Evolutionary conservation across 495 filamentous ascomycete species (phyloP).

Genomic region (Aspergillus haitiensis): DNA sequence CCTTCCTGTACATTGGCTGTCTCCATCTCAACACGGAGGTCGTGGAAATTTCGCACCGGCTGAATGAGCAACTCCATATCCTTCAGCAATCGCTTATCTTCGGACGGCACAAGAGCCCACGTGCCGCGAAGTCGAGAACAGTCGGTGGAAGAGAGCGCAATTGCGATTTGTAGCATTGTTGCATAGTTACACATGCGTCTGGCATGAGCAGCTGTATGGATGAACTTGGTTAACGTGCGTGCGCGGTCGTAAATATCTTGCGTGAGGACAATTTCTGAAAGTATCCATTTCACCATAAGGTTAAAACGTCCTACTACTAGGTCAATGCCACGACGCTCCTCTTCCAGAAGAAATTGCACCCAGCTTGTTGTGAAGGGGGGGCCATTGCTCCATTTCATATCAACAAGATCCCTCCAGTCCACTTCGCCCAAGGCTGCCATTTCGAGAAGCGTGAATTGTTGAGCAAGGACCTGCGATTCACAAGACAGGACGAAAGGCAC

Average conservation of each 20-base stretch:
- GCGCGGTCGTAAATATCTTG: conserved; percentile 78
- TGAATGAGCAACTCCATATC: conserved; percentile 84
- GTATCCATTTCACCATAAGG: conserved; percentile 94
- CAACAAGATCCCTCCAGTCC: conserved; percentile 96
- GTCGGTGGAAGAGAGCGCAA: conserved; percentile 84
- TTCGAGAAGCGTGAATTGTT: conserved; percentile 94
- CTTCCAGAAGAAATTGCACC: conserved; percentile 88
- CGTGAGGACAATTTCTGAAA: conserved; percentile 89
- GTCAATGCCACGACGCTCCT: conserved; percentile 83
- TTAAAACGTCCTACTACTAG: conserved; percentile 97
- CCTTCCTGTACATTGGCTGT: conserved; percentile 70
- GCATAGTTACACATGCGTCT: conserved; percentile 90
- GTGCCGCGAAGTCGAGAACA: conserved; percentile 73
- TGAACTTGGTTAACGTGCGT: conserved; percentile 81
- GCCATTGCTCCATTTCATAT: conserved; percentile 86
- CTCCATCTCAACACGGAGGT: conserved; percentile 90
- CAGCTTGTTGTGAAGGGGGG: conserved; percentile 65
- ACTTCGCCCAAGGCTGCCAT: conserved; percentile 95
- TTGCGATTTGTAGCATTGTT: conserved; percentile 91
- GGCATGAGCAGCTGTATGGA: conserved; percentile 86
- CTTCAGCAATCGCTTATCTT: conserved; percentile 69
- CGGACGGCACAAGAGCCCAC: conserved; percentile 73
- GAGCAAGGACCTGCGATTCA: conserved; percentile 83
- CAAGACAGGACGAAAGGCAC: conserved; percentile 91
- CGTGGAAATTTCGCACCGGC: conserved; percentile 87